Base-by-base conservation (phyloP, 371 early-diverging fungal species). In the Mortierella sp. region DNA sequence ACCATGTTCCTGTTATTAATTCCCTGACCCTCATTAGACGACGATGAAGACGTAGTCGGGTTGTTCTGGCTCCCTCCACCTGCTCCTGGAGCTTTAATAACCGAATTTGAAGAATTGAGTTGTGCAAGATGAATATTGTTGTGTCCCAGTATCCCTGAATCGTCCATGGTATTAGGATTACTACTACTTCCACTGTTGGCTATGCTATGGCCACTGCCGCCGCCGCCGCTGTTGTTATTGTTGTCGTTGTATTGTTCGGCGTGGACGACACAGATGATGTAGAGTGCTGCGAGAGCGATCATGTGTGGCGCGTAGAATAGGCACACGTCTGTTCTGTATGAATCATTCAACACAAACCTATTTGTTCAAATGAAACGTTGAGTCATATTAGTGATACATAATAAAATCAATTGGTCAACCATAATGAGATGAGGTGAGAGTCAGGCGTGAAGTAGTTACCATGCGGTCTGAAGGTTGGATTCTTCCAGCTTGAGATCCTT, bases 241-340 rank as follows among this genome's bases (percentile, higher is more conserved):
- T 54, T 75, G 16, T 80, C 81, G 38, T 68, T 78, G 68, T 75
- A 77, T n/a, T 79, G 75, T 70, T 87, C 87, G 10, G 82, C 88
- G 14, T 93, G 92, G 35, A 93, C 89, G 11, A 94, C 92, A 8
- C 93, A 90, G 2, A 95, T 94, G 29, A 97, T 84, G 76, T 94
- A 97, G 71, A 97, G 88, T 18, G 96, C 93, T 1, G 97, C 96
- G 6, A 97, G 77, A 3, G 97, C 96, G 75, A 98, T 96, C 75
- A 96, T 90, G 72, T 97, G 97, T 24, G 98, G 96, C 21, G 98
- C 96, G 85, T 96, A 96, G 75, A 96, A 90, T 48, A 97, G 89
- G 70, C 93, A 92, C 3, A 97, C 90, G 74, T 95, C 95, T 3
- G 95, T 95, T 71, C 94, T 88, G 82, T 94, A 97, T 35, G 94